Evolutionary conservation across 1,139 yeast species (phyloP).

Genomic region (Zygosaccharomyces pseudobailii): DNA sequence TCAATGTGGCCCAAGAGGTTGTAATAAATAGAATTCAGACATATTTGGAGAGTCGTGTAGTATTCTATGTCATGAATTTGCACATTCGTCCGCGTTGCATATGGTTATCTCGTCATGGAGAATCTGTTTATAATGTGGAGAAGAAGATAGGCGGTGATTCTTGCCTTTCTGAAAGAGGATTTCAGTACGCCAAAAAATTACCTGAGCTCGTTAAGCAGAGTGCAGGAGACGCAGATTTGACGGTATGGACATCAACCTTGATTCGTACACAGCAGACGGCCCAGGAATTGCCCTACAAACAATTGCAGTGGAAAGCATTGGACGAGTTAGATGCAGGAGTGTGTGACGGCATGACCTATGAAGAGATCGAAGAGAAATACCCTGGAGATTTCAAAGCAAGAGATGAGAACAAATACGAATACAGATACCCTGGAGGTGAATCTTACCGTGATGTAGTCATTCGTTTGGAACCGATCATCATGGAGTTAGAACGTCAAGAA

Average conservation of each 20-base stretch:
- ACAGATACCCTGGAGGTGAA: conserved; percentile 95
- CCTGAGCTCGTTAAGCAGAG: conserved; percentile 75
- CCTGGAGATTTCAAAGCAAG: conserved; percentile 96
- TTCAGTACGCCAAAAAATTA: conserved; percentile 74
- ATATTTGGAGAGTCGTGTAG: conserved; percentile 87
- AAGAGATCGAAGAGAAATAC: conserved; percentile 73
- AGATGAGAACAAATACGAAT: conserved; percentile 93
- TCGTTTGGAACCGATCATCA: conserved; percentile 89
- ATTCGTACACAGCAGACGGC: conserved; percentile 93
- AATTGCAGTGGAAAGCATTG: conserved; percentile 91
- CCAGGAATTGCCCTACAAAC: conserved; percentile 71
- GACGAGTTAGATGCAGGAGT: conserved; percentile 98
- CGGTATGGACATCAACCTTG: conserved; percentile 95
- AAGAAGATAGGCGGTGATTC: conserved; percentile 98
- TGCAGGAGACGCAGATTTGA: conserved; percentile 68
- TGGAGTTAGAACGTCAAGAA: conserved; percentile 97
- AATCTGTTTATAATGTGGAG: conserved; percentile 82
- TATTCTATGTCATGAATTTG: conserved; percentile 90
- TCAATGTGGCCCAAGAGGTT: conserved; percentile 83
- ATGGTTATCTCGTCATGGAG: conserved; percentile 95
- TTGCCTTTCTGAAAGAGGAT: conserved; percentile 77
- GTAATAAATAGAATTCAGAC: conserved; percentile 83
- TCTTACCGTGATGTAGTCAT: conserved; percentile 93
- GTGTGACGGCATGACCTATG: conserved; percentile 91
- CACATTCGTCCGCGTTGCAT: conserved; percentile 89